phyloP scores from a whole-genome alignment of 1,284 basidiomycete species.

The Rhodofomes roseus region DNA sequence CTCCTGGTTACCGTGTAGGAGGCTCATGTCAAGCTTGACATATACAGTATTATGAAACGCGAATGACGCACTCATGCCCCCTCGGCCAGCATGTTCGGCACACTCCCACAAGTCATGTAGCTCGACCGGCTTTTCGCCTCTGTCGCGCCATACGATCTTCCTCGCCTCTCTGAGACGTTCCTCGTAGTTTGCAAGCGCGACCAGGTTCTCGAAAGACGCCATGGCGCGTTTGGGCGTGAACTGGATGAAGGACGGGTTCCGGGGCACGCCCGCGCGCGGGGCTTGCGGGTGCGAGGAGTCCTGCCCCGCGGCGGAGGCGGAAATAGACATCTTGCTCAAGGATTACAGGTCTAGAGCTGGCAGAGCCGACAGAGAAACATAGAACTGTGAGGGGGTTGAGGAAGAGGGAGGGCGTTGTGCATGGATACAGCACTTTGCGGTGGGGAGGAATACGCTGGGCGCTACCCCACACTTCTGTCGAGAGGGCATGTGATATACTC shows the following conservation, averaged over 20 bases:
- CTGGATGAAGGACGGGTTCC: constrained; percentile 31
- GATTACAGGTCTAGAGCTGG: too few species aligned
- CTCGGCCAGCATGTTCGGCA: constrained; percentile 68
- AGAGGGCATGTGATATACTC: not conserved
- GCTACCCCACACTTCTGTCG: not conserved
- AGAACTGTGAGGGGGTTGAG: not conserved
- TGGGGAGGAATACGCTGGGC: not conserved
- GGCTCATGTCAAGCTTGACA: not conserved
- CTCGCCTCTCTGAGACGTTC: constrained; percentile 64
- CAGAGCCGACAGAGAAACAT: not conserved
- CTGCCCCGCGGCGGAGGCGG: not conserved
- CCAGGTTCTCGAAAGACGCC: constrained; percentile 75
- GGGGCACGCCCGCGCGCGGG: constrained; percentile 12
- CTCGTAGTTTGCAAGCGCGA: constrained; percentile 77
- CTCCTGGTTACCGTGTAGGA: constrained; percentile 45
- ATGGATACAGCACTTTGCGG: not conserved
- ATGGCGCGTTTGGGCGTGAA: constrained; percentile 56
- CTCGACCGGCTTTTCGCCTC: constrained; percentile 73
- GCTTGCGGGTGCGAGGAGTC: not conserved
- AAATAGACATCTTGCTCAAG: not conserved
- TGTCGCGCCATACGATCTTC: constrained; percentile 81
- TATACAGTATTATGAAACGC: not conserved
- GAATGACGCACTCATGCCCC: constrained; percentile 67
- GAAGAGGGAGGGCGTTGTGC: not conserved
- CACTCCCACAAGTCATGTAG: constrained; percentile 68